Evolutionary conservation across 306 rosid genomes (phyloP).

Genomic region (Vigna radiata): DNA sequence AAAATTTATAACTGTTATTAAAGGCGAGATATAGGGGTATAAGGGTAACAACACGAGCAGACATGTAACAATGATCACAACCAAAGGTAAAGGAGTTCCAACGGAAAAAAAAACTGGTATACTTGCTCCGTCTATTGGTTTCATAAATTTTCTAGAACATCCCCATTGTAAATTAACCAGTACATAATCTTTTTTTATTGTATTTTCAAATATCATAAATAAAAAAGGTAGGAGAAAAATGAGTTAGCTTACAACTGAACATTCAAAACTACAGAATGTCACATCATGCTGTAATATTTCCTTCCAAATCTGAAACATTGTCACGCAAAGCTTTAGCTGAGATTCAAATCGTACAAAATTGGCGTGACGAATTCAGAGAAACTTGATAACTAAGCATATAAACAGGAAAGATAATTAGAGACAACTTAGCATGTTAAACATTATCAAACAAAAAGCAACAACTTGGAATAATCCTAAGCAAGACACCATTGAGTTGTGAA

Average conservation of each 20-base stretch:
- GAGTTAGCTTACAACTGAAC: slow-evolving; percentile 51
- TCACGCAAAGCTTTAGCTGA: slow-evolving; percentile 36
- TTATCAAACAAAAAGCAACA: slow-evolving; percentile 10
- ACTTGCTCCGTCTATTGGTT: slow-evolving; percentile 40
- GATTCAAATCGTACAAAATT: slow-evolving; percentile 43
- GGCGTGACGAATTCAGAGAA: slow-evolving; percentile 44
- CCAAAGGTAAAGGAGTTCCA: not conserved
- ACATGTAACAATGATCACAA: not conserved
- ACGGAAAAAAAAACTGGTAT: slow-evolving; percentile 36
- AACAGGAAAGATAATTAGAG: slow-evolving; percentile 9
- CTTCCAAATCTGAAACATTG: slow-evolving; percentile 41
- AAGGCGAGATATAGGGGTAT: not conserved
- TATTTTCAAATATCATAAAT: slow-evolving; percentile 32
- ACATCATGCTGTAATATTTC: slow-evolving; percentile 38
- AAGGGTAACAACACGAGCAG: not conserved
- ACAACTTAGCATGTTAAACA: slow-evolving; percentile 26
- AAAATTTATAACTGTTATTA: not conserved
- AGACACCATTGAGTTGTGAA: slow-evolving; percentile 16
- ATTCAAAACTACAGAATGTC: slow-evolving; percentile 47
- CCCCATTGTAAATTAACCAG: slow-evolving; percentile 21
- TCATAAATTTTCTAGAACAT: slow-evolving; percentile 43
- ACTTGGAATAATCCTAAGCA: slow-evolving; percentile 28
- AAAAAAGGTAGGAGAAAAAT: slow-evolving; percentile 49
- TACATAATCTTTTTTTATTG: slow-evolving; percentile 28
- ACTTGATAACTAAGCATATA: slow-evolving; percentile 54